A percentile compares a stretch with the other conserved stretches of the same genome.
phyloP scores from a whole-genome alignment of 1,284 basidiomycete genomes.

The Ustilago bromivora region DNA sequence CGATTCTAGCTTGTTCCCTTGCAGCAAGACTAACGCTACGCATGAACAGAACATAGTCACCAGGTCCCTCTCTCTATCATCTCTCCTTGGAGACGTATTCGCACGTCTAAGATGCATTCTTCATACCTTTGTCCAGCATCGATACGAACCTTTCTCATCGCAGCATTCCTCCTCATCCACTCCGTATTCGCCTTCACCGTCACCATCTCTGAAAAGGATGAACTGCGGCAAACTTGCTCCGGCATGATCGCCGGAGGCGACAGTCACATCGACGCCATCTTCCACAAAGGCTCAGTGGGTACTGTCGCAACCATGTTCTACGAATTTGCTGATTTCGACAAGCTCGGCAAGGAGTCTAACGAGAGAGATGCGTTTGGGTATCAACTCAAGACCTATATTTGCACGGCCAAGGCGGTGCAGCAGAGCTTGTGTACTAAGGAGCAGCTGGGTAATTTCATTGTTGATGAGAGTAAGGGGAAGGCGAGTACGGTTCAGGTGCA shows the following conservation, averaged over 20 bases:
- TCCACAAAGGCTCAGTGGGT: conserved; percentile 82
- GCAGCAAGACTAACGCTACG: no score
- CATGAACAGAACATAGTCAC: no score
- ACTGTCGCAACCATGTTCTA: conserved; percentile 94
- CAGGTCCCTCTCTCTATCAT: no score
- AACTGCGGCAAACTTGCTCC: conserved; percentile 83
- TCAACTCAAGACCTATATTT: conserved; percentile 77
- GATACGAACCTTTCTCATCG: conserved; percentile 15
- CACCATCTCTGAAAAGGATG: conserved; percentile 74
- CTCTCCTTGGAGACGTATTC: no score
- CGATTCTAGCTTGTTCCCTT: background rate
- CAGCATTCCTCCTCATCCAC: background rate
- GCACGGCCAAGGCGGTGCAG: conserved; percentile 38
- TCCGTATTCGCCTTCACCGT: conserved; percentile 49
- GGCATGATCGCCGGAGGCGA: conserved; percentile 88
- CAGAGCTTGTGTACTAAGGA: conserved; percentile 48
- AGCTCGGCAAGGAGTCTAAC: conserved; percentile 77
- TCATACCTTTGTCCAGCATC: background rate
- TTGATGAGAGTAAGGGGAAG: conserved; percentile 45
- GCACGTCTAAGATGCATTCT: background rate
- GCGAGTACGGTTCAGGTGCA: conserved; percentile 43
- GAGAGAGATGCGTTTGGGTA: conserved; percentile 66
- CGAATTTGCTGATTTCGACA: conserved; percentile 88
- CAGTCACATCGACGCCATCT: conserved; percentile 82
- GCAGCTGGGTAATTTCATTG: conserved; percentile 63